phyloP scores from a whole-genome alignment of 2,329 filamentous ascomycete species.

The Harringtonia lauricola region DNA sequence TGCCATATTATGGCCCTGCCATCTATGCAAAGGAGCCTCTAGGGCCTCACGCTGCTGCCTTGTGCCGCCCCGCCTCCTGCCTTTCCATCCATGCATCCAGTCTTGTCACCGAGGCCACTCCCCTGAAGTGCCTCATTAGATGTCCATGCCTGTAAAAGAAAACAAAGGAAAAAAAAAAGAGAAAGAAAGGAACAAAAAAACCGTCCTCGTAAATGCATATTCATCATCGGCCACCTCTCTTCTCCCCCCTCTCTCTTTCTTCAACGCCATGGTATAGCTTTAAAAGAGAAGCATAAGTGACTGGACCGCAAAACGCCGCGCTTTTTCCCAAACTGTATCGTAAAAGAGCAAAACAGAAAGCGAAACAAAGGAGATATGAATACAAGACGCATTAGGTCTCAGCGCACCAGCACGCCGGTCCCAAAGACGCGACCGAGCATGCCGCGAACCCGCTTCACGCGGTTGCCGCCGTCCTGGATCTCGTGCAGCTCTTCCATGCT shows the following conservation, averaged over 20 bases:
- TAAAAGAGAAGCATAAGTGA: not conserved
- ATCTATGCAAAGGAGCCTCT: constrained; percentile 1
- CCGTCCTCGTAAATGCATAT: not conserved
- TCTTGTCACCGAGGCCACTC: not conserved
- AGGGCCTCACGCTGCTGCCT: not conserved
- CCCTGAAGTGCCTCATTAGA: constrained; percentile 4
- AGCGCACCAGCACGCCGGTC: constrained; percentile 26
- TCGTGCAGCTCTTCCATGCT: constrained; percentile 39
- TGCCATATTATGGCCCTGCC: no score
- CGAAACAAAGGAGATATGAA: constrained; percentile 3
- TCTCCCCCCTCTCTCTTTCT: not conserved
- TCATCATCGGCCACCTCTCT: not conserved
- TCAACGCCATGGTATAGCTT: constrained; percentile 3
- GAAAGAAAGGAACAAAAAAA: not conserved
- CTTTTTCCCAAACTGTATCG: constrained; percentile 6
- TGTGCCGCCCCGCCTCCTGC: no score
- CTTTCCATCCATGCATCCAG: not conserved
- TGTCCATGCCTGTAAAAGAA: constrained; percentile 2
- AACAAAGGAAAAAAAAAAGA: not conserved
- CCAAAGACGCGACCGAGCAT: constrained; percentile 44
- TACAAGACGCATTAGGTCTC: not conserved
- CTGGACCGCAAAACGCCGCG: constrained; percentile 5
- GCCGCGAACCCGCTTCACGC: constrained; percentile 33
- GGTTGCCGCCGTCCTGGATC: constrained; percentile 37
- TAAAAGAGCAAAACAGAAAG: not conserved